Conservation (phyloP, 1,139 yeast genomes). For the Trichomonascaceae sp. region DNA sequence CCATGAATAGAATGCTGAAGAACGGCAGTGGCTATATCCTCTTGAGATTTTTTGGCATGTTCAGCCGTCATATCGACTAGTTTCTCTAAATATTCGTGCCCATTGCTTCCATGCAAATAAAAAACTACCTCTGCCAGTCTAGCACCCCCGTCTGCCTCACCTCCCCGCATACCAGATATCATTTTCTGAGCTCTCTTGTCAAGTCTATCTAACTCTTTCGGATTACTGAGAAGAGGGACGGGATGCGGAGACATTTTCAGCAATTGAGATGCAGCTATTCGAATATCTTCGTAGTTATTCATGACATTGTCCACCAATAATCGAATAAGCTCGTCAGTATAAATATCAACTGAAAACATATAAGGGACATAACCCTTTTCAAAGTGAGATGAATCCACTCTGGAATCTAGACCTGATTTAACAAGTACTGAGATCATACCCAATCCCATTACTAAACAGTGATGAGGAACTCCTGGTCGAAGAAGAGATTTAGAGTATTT, state of each 20-base stretch:
- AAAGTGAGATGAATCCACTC: conserved; percentile 33
- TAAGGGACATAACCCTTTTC: conserved; percentile 38
- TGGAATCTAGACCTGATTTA: conserved; percentile 51
- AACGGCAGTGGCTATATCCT: conserved; percentile 39
- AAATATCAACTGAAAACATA: conserved; percentile 45
- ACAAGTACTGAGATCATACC: conserved; percentile 45
- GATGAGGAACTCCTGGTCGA: conserved; percentile 66
- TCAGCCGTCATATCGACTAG: conserved; percentile 32
- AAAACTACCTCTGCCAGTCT: conserved; percentile 48
- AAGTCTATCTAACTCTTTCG: conserved; percentile 26
- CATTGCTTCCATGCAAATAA: conserved; percentile 23
- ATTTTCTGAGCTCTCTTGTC: conserved; percentile 38
- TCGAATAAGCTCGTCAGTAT: conserved; percentile 37
- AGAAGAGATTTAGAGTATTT: conserved; percentile 40
- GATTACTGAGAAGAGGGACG: conserved; percentile 23
- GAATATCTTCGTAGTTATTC: conserved; percentile 70
- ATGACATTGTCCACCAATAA: conserved; percentile 54
- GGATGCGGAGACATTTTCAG: conserved; percentile 44
- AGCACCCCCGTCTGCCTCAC: conserved; percentile 81
- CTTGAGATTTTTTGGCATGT: conserved; percentile 28
- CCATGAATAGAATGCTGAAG: conserved; percentile 57
- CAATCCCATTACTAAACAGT: conserved; percentile 48
- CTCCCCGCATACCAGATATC: conserved; percentile 55
- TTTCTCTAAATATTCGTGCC: conserved; percentile 29
- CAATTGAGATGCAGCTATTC: conserved; percentile 47